Percentiles rank a stretch among this genome's conserved stretches.
These are phyloP conservation scores for Coniophora puteana DNA, from an alignment of 1,284 basidiomycete species.

Conservation along the genomic window DNA sequence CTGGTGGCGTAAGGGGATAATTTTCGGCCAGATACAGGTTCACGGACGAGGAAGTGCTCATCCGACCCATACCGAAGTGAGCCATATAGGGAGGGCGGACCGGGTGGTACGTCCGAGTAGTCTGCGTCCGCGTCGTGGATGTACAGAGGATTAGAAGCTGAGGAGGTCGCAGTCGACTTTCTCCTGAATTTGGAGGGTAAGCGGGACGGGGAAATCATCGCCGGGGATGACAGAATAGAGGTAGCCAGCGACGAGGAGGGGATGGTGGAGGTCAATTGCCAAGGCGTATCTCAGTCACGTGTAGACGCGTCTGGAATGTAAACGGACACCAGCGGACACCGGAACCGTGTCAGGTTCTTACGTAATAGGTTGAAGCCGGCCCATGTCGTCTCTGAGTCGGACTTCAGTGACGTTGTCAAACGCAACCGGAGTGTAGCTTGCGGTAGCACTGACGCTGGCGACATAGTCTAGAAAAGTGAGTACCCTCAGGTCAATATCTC, in stretches of 20 bases:
- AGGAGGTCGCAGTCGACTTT: constrained; percentile 20
- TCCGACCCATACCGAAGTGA: constrained; percentile 6
- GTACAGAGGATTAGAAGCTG: constrained; percentile 8
- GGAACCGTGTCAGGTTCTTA: constrained; percentile 7
- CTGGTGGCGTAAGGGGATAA: neutral
- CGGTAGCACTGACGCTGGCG: no score
- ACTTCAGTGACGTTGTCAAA: no score
- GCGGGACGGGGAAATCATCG: constrained; percentile 7
- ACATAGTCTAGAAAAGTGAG: no score
- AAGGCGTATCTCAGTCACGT: constrained; percentile 30
- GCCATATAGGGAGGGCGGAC: constrained; percentile 13
- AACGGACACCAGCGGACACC: constrained; percentile 33
- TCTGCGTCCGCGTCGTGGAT: constrained; percentile 1
- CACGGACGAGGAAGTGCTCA: constrained; percentile 1
- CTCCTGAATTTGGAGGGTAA: constrained; percentile 17
- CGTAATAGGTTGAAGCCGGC: no score
- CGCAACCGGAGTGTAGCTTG: no score
- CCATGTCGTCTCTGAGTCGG: no score
- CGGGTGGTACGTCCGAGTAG: constrained; percentile 1
- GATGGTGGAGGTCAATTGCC: constrained; percentile 23
- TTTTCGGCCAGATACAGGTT: neutral
- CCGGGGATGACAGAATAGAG: constrained; percentile 2
- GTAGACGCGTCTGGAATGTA: constrained; percentile 20
- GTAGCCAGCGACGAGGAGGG: constrained; percentile 7
- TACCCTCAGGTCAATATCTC: no score